Evolutionary conservation across 2,329 filamentous ascomycete species (phyloP), one percentile per base, ranked within the genome.

Genomic region (Cladophialophora psammophila): DNA sequence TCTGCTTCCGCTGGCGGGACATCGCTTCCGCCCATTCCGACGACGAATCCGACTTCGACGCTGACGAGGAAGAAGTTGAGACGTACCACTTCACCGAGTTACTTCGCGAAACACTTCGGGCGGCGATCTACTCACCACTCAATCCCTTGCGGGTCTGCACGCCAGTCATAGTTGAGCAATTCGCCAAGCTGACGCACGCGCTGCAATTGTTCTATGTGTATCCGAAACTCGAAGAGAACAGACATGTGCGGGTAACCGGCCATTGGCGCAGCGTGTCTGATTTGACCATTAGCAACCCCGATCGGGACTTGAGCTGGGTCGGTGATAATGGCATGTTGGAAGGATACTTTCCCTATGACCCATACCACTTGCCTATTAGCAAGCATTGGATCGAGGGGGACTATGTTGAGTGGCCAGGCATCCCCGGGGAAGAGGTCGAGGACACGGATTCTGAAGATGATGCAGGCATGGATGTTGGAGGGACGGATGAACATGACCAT

Each of bases 1-100:
- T 96, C 80, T 99, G 95, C 82, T 99, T 99, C 83, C 90, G 95
- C 63, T 99, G 95, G 95, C 90, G 93, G 68, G 94, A 98, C 75
- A 84, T 99, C 55, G 90, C 86, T 1, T 86, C 85, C 3, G 45
- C 68, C 13, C 61, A 50, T 31, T 71, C 68, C 2, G 86, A 90
- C 13, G 80, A 85, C 31, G 81, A 83, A 52, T 85, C 87, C 66
- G 84, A 88, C 15, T 80, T 83, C 54, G 80, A 80, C 56, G 78
- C 83, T n/a, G 80, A 85, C 50, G 84, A 87, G 52, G 80, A 84
- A 9, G 82, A 87, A 40, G 67, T 89, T 2, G 88, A 90, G 71
- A 91, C 96, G 65, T 87, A 96, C 50, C 85, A 86, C 48, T 98
- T 95, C 91, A 86, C 91, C 60, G 85, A 88, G 8, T 87, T 87